Evolutionary conservation across 306 rosid species (phyloP).

Genomic region (Oxytropis ochrocephala): DNA sequence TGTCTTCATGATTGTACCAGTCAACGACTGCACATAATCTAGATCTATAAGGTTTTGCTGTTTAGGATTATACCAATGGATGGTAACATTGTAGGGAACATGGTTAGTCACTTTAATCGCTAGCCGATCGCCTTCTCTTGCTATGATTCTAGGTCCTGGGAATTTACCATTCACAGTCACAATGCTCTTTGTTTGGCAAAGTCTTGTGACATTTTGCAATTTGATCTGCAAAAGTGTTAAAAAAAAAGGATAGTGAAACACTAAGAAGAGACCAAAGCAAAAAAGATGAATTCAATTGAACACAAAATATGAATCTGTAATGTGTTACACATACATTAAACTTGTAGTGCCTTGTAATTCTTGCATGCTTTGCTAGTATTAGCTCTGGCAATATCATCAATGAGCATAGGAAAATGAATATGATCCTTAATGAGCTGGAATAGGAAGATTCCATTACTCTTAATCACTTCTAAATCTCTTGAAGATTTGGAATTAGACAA

Average conservation of each 20-base stretch:
- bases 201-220: slow-evolving; percentile 54
- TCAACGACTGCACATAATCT: neutral
- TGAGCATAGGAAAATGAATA: slow-evolving; percentile 26
- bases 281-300: neutral
- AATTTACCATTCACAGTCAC: slow-evolving; percentile 60
- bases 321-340: slow-evolving; percentile 39
- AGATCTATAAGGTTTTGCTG: neutral
- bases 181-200: slow-evolving; percentile 67
- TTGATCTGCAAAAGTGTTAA: slow-evolving; percentile 25
- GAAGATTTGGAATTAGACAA: neutral
- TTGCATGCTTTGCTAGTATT: slow-evolving; percentile 40
- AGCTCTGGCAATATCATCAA: slow-evolving; percentile 30
- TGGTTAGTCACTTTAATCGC: slow-evolving; percentile 56
- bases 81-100: slow-evolving; percentile 45
- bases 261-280: neutral
- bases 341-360: slow-evolving; percentile 62
- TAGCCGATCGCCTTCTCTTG: slow-evolving; percentile 71
- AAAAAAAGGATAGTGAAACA: neutral
- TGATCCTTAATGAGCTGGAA: slow-evolving; percentile 9
- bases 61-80: slow-evolving; percentile 47
- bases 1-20: neutral
- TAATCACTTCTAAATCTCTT: neutral
- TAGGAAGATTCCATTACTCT: slow-evolving; percentile 27
- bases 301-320: too few species aligned
- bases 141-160: slow-evolving; percentile 65